Evolutionary conservation across 805 yeast species (phyloP).

Genomic region (Cephaloascus fragrans): DNA sequence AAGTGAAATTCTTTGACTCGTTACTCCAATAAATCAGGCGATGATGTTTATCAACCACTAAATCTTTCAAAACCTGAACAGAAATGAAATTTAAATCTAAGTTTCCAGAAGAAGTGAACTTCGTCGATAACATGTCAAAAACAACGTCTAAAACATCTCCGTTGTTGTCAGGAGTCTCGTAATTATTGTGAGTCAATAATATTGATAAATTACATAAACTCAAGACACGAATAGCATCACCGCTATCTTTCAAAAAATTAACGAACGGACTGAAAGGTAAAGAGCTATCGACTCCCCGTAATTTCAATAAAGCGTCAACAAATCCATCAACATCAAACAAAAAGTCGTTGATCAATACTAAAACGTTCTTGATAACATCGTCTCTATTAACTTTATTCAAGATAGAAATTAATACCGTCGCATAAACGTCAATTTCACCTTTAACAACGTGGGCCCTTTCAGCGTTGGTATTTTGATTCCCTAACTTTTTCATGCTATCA

Average conservation of each 20-base stretch:
- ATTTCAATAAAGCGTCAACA: slow-evolving; percentile 23
- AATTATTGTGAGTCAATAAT: slow-evolving; percentile 24
- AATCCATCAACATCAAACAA: slow-evolving; percentile 23
- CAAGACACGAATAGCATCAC: slow-evolving; percentile 47
- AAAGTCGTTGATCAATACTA: slow-evolving; percentile 54
- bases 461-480: slow-evolving; percentile 20
- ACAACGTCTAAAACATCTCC: slow-evolving; percentile 27
- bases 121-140: slow-evolving; percentile 22
- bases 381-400: slow-evolving; percentile 45
- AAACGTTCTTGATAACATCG: slow-evolving; percentile 56
- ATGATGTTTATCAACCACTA: slow-evolving; percentile 44
- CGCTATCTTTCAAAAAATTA: slow-evolving; percentile 42
- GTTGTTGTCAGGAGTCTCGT: slow-evolving; percentile 14
- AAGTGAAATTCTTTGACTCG: slow-evolving; percentile 34
- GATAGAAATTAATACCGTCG: slow-evolving; percentile 43
- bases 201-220: slow-evolving; percentile 44
- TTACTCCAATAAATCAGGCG: slow-evolving; percentile 41
- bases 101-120: slow-evolving; percentile 20
- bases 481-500: slow-evolving; percentile 42
- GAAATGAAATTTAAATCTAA: slow-evolving; percentile 46
- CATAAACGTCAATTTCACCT: slow-evolving; percentile 38
- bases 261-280: slow-evolving; percentile 46
- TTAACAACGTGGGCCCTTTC: slow-evolving; percentile 25
- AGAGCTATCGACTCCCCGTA: slow-evolving; percentile 28
- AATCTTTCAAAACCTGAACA: slow-evolving; percentile 54